A percentile compares a stretch with the other conserved stretches of the same genome.
Evolutionary conservation across 805 yeast species (phyloP).

Genomic region (Diddensiella santjacobensis): DNA sequence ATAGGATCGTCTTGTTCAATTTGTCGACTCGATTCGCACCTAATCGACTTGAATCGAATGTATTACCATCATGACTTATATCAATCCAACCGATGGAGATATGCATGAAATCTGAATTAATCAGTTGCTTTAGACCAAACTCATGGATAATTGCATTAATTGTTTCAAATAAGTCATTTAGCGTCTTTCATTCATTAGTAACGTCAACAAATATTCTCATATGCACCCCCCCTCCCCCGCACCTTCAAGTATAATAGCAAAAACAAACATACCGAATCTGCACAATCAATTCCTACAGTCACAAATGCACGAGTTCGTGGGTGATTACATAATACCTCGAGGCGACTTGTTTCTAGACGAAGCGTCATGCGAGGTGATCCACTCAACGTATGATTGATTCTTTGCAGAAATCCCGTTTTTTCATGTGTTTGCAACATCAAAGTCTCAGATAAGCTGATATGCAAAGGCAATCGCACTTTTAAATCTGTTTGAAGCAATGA

Average conservation of each 20-base stretch:
- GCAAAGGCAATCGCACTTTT: slow-evolving; percentile 25
- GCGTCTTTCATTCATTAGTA: too few species aligned
- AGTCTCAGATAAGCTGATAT: slow-evolving; percentile 28
- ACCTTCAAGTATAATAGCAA: too few species aligned
- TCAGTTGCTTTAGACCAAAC: slow-evolving; percentile 7
- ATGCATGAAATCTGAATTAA: slow-evolving; percentile 9
- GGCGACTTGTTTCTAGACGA: neutral
- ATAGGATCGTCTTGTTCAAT: neutral
- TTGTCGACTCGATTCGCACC: too few species aligned
- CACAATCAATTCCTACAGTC: slow-evolving; percentile 2
- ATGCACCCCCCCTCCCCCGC: too few species aligned
- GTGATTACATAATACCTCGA: slow-evolving; percentile 11
- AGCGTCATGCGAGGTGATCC: neutral
- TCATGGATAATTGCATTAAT: slow-evolving; percentile 6
- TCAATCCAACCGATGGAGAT: slow-evolving; percentile 20
- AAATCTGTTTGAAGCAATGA: slow-evolving; percentile 23
- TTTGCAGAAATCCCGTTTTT: slow-evolving; percentile 12
- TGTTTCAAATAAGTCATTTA: neutral
- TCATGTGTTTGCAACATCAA: slow-evolving; percentile 22
- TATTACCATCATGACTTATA: neutral
- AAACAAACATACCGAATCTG: too few species aligned
- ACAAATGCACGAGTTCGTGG: slow-evolving; percentile 18
- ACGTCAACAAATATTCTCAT: too few species aligned
- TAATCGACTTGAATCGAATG: too few species aligned
- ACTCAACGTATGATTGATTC: neutral